Percentiles rank a stretch among this genome's conserved stretches.
Evolutionary conservation across 768 basidiomycete species (phyloP).

Genomic region (Lactarius deliciosus): DNA sequence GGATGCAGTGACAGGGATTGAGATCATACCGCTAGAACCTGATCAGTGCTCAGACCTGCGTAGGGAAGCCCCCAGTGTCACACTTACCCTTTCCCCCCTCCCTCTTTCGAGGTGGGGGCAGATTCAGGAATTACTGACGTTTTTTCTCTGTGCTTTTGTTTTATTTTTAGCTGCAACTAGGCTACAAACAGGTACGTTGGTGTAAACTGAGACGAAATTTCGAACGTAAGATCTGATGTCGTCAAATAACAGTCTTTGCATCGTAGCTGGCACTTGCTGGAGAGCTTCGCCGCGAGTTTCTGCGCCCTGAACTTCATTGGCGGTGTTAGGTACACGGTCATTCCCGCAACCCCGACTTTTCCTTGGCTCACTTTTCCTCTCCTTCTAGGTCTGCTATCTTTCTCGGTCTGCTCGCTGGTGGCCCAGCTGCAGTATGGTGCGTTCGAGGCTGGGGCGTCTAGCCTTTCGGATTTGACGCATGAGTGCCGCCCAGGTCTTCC

Average conservation of each 20-base stretch:
- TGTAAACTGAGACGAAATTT: neutral
- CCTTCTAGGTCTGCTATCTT: constrained; percentile 66
- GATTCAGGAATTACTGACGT: constrained; percentile 49
- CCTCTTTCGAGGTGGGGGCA: constrained; percentile 43
- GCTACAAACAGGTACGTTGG: constrained; percentile 70
- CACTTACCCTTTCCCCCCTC: constrained; percentile 43
- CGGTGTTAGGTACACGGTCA: constrained; percentile 54
- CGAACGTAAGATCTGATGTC: neutral
- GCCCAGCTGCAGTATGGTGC: constrained; percentile 84
- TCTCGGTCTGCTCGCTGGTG: constrained; percentile 79
- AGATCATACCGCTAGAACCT: constrained; percentile 98
- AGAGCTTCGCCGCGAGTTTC: constrained; percentile 87
- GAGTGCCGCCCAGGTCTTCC: constrained; percentile 65
- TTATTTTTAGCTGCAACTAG: constrained; percentile 57
- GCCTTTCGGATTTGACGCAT: constrained; percentile 6
- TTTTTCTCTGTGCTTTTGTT: constrained; percentile 27
- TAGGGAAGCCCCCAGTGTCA: constrained; percentile 90
- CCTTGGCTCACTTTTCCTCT: constrained; percentile 20
- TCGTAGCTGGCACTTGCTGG: constrained; percentile 78
- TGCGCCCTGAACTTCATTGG: constrained; percentile 91
- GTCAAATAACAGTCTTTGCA: constrained; percentile 65
- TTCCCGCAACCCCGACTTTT: constrained; percentile 4
- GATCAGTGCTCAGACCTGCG: constrained; percentile 97
- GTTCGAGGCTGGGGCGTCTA: neutral
- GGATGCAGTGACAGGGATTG: constrained; percentile 60